Percentiles rank a stretch among this genome's conserved stretches.
phyloP scores from a whole-genome alignment of 257 asterid species.

The Plantago ovata region DNA sequence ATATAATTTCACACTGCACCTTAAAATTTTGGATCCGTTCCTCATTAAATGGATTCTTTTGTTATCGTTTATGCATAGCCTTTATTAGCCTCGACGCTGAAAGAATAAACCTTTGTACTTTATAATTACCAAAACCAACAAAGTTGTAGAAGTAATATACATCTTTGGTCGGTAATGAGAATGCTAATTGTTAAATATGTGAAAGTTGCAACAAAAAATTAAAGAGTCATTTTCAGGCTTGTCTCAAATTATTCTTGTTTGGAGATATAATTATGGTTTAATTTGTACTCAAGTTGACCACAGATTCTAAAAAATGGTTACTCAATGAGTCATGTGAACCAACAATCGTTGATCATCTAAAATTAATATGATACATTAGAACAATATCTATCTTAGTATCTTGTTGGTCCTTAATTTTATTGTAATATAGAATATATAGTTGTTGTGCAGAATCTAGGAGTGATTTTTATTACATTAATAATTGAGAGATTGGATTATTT shows the following conservation, averaged over 20 bases:
- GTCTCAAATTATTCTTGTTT: background rate
- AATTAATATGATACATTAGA: conserved; percentile 13
- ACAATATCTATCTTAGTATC: conserved; percentile 36
- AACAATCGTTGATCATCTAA: conserved; percentile 3
- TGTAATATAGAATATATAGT: conserved; percentile 36
- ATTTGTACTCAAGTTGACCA: conserved; percentile 15
- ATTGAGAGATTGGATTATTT: conserved; percentile 17
- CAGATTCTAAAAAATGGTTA: conserved; percentile 1
- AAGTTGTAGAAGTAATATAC: too few species aligned
- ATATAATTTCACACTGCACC: too few species aligned
- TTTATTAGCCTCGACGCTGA: background rate
- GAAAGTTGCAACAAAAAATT: background rate
- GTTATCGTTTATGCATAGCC: too few species aligned
- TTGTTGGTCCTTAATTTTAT: conserved; percentile 17
- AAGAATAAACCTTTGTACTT: background rate
- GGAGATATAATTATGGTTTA: background rate
- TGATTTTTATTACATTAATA: conserved; percentile 5
- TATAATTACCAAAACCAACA: background rate
- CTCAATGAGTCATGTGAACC: conserved; percentile 1
- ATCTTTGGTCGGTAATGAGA: background rate
- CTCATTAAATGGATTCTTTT: background rate
- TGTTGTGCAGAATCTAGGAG: conserved; percentile 30
- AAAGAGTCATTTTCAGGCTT: background rate
- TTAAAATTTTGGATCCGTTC: too few species aligned
- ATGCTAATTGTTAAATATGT: background rate